phyloP scores from a whole-genome alignment of 164 flowering plant genomes.

The Paratinospora sagittata region DNA sequence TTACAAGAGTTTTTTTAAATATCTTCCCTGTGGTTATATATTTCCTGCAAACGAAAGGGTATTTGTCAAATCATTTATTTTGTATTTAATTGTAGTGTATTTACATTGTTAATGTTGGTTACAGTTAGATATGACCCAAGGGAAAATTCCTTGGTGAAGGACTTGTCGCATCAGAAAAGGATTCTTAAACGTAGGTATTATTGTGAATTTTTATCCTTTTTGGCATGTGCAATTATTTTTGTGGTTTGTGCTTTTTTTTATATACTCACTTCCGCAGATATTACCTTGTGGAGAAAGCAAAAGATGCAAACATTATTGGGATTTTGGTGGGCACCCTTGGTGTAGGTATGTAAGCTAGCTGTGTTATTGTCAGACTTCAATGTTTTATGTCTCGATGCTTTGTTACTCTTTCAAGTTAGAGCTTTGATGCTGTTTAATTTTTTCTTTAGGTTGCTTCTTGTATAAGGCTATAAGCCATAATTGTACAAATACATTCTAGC shows the following conservation, averaged over 20 bases:
- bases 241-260: not conserved
- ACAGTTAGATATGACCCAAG: slow-evolving; percentile 80
- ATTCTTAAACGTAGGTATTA: slow-evolving; percentile 92
- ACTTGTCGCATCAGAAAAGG: slow-evolving; percentile 53
- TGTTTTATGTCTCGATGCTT: too few relatives aligned
- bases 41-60: not conserved
- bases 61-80: not conserved
- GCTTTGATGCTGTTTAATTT: too few relatives aligned
- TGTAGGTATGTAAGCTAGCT: slow-evolving; percentile 51
- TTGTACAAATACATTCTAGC: too few relatives aligned
- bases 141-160: slow-evolving; percentile 44
- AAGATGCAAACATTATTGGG: slow-evolving; percentile 92
- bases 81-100: not conserved
- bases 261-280: slow-evolving; percentile 45
- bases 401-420: too few relatives aligned
- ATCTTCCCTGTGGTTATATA: too few relatives aligned
- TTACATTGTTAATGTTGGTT: too few relatives aligned
- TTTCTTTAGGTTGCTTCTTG: too few relatives aligned
- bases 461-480: too few relatives aligned
- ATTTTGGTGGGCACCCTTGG: slow-evolving; percentile 97
- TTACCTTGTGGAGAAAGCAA: slow-evolving; percentile 91
- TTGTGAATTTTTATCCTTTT: slow-evolving; percentile 5
- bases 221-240: not conserved
- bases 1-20: too few relatives aligned
- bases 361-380: not conserved